phyloP scores from a whole-genome alignment of 2,329 filamentous ascomycete species.

The Sarocladiaceae sp. region DNA sequence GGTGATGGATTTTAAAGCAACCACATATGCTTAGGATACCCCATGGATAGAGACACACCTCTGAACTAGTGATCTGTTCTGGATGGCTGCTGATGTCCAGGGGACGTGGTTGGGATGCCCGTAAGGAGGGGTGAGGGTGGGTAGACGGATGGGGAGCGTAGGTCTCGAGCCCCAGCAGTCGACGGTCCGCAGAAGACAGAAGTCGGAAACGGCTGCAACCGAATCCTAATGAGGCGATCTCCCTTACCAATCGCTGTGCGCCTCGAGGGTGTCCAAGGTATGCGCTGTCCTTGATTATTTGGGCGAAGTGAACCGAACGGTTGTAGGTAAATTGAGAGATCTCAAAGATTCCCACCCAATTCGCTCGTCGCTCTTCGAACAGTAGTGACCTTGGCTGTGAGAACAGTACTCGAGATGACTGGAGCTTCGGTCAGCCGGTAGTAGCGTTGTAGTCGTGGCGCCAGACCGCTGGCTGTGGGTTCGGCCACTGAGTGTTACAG shows the following conservation, averaged over 20 bases:
- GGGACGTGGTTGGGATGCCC: background rate
- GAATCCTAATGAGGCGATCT: background rate
- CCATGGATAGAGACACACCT: constrained; percentile 6
- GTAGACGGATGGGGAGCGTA: background rate
- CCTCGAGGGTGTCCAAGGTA: too few species aligned
- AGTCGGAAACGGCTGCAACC: background rate
- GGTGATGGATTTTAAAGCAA: background rate
- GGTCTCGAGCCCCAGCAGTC: constrained; percentile 7
- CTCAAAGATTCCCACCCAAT: too few species aligned
- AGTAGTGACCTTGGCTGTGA: too few species aligned
- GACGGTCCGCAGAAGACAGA: background rate
- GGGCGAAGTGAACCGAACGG: too few species aligned
- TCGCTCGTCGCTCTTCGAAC: too few species aligned
- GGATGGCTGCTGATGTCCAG: constrained; percentile 1
- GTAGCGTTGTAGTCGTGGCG: constrained; percentile 4
- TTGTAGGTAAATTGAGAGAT: too few species aligned
- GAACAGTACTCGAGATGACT: too few species aligned
- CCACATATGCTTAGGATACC: background rate
- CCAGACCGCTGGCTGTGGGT: constrained; percentile 3
- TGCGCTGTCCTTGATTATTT: too few species aligned
- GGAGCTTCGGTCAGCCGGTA: background rate
- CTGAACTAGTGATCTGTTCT: background rate
- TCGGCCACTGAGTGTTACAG: constrained; percentile 1
- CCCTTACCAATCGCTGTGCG: background rate
- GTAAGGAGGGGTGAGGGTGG: background rate